phyloP scores from a whole-genome alignment of 345 rosid species.

The Brassica juncea region DNA sequence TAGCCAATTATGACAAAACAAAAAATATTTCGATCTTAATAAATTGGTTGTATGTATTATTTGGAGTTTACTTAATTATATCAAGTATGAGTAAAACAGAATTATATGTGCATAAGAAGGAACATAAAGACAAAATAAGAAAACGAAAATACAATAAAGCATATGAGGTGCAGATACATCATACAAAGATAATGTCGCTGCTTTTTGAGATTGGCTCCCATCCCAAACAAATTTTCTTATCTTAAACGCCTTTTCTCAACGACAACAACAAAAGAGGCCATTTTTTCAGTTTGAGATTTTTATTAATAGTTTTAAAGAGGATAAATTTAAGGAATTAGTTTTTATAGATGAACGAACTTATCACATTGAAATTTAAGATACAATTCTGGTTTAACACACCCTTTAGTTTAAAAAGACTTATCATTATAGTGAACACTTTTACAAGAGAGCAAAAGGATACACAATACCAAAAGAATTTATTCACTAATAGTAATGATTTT shows the following conservation, averaged over 20 bases:
- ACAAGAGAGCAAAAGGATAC: neutral
- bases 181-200: conserved; percentile 39
- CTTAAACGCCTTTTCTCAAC: conserved; percentile 9
- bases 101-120: neutral
- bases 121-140: neutral
- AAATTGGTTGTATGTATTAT: neutral
- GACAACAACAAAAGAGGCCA: neutral
- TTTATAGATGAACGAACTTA: neutral
- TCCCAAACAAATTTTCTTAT: conserved; percentile 41
- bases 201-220: conserved; percentile 40
- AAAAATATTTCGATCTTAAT: conserved; percentile 17
- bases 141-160: conserved; percentile 15
- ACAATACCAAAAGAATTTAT: neutral
- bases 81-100: neutral
- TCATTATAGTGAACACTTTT: neutral
- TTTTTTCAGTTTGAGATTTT: conserved; percentile 9
- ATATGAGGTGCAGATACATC: conserved; percentile 38
- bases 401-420: neutral
- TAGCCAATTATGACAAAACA: conserved; percentile 26
- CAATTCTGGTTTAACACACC: neutral
- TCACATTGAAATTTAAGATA: neutral
- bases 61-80: neutral
- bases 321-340: neutral
- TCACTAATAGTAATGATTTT: neutral
- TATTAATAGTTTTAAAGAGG: neutral